Base-by-base conservation (phyloP, 2,329 filamentous ascomycete genomes). In the Phaeomoniella chlamydospora region DNA sequence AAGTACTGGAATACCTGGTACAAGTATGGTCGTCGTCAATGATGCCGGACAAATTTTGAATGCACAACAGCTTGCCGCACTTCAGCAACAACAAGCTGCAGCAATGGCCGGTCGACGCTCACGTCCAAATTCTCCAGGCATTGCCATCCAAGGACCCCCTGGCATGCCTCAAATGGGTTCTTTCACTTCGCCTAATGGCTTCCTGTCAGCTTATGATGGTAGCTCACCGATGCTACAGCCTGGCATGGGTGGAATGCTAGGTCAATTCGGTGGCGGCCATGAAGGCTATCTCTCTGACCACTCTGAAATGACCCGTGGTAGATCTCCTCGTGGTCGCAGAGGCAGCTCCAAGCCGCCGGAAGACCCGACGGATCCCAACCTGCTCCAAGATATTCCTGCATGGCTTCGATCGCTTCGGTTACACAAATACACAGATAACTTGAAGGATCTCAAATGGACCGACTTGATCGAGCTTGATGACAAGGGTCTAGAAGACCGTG, bases 381-480 rank as follows among this genome's bases (percentile, higher is more conserved):
- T 98, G 41, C 70, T 98, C 48, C 83, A 93, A 61, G 90, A 98
- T 53, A 94, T 98, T 47, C 88, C 90, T 37, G 81, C 78, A 56
- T 98, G 90, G 90, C 72, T 98, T 50, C 77, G 90, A 55, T 94
- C 86, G 57, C 70, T 96, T 54, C 77, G 90, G 41, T 69, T 98
- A 50, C 90, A 98, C 69, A 98, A 98, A 67, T 98, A 98, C 61
- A 98, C 90, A 6, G 90, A 98, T 48, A 92, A 96, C 49, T 64
- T 98, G 44, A 98, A 96, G 63, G 88, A 96, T 52, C 75, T 96
- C 68, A 86, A 90, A 51, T 98, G 90, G 90, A 82, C 80, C 17
- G 90, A 98, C 37, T 63, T 98, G 48, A 67, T 98, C 41, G 82
- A 90, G 57, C 66, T 98, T 47, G 85, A 94, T 50, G 90, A 98